Conservation (phyloP, 1,284 basidiomycete genomes). For the Macrocybe sp. region DNA sequence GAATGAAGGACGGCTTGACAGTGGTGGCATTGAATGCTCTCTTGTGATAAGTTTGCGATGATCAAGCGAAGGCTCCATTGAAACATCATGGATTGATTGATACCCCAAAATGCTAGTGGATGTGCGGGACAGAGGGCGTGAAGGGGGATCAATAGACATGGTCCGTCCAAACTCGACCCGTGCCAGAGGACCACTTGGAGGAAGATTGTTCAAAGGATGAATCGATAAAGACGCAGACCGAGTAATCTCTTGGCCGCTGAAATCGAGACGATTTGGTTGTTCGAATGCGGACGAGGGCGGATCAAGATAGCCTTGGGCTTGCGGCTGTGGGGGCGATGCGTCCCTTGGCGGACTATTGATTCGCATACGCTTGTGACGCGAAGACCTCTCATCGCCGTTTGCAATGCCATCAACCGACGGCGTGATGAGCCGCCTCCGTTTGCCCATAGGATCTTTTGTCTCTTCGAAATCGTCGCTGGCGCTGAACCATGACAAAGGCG, state of each 20-base stretch:
- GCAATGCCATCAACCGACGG: slow-evolving; percentile 24
- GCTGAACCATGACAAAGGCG: slow-evolving; percentile 57
- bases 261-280: slow-evolving; percentile 17
- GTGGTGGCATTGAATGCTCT: slow-evolving; percentile 30
- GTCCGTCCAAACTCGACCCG: slow-evolving; percentile 41
- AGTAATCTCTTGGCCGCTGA: slow-evolving; percentile 15
- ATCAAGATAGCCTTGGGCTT: slow-evolving; percentile 42
- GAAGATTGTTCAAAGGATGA: slow-evolving; percentile 13
- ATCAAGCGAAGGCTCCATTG: slow-evolving; percentile 21
- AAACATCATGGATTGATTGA: slow-evolving; percentile 19
- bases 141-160: slow-evolving; percentile 60
- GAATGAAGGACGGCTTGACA: slow-evolving; percentile 45
- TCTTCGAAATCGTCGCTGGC: slow-evolving; percentile 40
- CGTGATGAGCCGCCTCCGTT: slow-evolving; percentile 39
- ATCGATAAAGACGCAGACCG: slow-evolving; percentile 34
- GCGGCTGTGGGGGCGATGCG: slow-evolving; percentile 15
- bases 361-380: slow-evolving; percentile 48
- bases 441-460: slow-evolving; percentile 43
- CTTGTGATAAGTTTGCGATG: slow-evolving; percentile 12
- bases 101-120: slow-evolving; percentile 24
- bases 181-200: slow-evolving; percentile 33
- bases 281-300: slow-evolving; percentile 37
- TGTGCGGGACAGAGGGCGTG: slow-evolving; percentile 36
- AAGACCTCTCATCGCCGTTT: slow-evolving; percentile 23
- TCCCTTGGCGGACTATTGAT: slow-evolving; percentile 43